Evolutionary conservation across 2,329 filamentous ascomycete genomes (phyloP).

Genomic region (Clarireedia paspali): DNA sequence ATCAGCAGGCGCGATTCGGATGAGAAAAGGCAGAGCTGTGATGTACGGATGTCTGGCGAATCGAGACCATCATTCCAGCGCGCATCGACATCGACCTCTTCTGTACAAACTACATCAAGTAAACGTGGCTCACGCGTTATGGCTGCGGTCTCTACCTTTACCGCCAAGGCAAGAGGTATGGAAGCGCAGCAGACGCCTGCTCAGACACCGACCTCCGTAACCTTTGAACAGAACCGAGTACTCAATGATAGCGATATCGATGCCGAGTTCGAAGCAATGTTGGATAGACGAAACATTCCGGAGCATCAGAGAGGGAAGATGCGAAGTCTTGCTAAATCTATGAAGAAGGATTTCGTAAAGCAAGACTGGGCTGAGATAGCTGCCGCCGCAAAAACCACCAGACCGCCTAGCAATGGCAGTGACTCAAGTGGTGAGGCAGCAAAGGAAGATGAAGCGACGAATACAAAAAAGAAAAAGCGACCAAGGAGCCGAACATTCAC

Average conservation of each 20-base stretch:
- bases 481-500: slow-evolving; percentile 71
- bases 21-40: slow-evolving; percentile 7
- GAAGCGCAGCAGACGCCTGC: neutral
- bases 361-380: slow-evolving; percentile 73
- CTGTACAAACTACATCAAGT: slow-evolving; percentile 27
- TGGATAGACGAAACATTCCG: slow-evolving; percentile 87
- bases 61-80: slow-evolving; percentile 22
- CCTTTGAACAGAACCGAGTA: slow-evolving; percentile 8
- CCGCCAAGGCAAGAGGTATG: slow-evolving; percentile 39
- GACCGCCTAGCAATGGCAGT: slow-evolving; percentile 35
- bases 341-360: slow-evolving; percentile 92
- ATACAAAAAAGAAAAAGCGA: slow-evolving; percentile 42
- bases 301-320: slow-evolving; percentile 93
- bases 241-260: slow-evolving; percentile 48
- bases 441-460: slow-evolving; percentile 29
- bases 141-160: slow-evolving; percentile 56
- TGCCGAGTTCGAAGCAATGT: slow-evolving; percentile 50
- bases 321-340: slow-evolving; percentile 76
- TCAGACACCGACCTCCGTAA: slow-evolving; percentile 25
- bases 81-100: slow-evolving; percentile 21
- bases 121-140: slow-evolving; percentile 50
- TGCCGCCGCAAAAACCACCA: slow-evolving; percentile 37
- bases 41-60: slow-evolving; percentile 2
- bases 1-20: slow-evolving; percentile 20
- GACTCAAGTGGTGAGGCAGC: slow-evolving; percentile 33